phyloP scores from a whole-genome alignment of 2,329 filamentous ascomycete species.

The Colletotrichum sp. region DNA sequence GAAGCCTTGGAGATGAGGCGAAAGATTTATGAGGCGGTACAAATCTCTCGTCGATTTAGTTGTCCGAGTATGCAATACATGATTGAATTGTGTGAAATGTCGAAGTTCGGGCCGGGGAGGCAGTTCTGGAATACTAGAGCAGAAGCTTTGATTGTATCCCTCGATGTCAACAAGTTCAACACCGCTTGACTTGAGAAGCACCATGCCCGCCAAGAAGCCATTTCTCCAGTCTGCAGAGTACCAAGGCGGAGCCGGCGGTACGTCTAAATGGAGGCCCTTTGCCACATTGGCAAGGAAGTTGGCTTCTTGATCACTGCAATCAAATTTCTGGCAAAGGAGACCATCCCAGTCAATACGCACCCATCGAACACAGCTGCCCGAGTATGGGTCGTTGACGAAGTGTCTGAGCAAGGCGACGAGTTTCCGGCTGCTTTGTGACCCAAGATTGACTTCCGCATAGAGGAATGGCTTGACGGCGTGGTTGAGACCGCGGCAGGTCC shows the following conservation, averaged over 20 bases:
- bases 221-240: neutral
- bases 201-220: neutral
- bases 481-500: neutral
- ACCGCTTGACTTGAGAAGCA: neutral
- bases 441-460: neutral
- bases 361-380: neutral
- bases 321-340: neutral
- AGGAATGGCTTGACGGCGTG: neutral
- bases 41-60: neutral
- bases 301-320: neutral
- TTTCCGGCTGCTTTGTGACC: neutral
- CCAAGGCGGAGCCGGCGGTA: neutral
- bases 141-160: neutral
- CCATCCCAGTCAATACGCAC: neutral
- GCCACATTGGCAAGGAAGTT: neutral
- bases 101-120: neutral
- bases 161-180: neutral
- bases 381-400: neutral
- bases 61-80: neutral
- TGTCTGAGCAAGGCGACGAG: neutral
- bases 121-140: neutral
- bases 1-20: neutral
- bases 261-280: neutral
- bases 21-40: neutral
- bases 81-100: neutral